These are phyloP conservation scores for Hordeum vulgare DNA, from an alignment of 176 grass and related monocot species.

Conservation along the genomic window MorexV3_pseudomolecules_assembly NC_058520.1:73068318-73068817, in stretches of 20 bases:
- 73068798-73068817: constrained; percentile 1
- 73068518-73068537: background rate
- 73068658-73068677: constrained; percentile 24
- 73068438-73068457: constrained; percentile 13
- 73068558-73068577: constrained; percentile 60
- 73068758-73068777: background rate
- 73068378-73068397: constrained; percentile 47
- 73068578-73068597: constrained; percentile 54
- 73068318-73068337: constrained; percentile 24
- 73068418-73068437: background rate
- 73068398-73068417: constrained; percentile 1
- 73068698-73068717: constrained; percentile 33
- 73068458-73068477: constrained; percentile 18
- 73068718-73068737: constrained; percentile 61
- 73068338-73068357: constrained; percentile 51
- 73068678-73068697: constrained; percentile 43
- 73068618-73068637: constrained; percentile 11
- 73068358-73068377: constrained; percentile 30
- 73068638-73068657: constrained; percentile 68
- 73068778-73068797: background rate
- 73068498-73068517: constrained; percentile 31
- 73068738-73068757: constrained; percentile 49
- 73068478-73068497: constrained; percentile 41
- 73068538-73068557: constrained; percentile 31
- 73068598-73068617: constrained; percentile 35